phyloP scores from a whole-genome alignment of 495 filamentous ascomycete species.

The Oidiodendron maius region DNA sequence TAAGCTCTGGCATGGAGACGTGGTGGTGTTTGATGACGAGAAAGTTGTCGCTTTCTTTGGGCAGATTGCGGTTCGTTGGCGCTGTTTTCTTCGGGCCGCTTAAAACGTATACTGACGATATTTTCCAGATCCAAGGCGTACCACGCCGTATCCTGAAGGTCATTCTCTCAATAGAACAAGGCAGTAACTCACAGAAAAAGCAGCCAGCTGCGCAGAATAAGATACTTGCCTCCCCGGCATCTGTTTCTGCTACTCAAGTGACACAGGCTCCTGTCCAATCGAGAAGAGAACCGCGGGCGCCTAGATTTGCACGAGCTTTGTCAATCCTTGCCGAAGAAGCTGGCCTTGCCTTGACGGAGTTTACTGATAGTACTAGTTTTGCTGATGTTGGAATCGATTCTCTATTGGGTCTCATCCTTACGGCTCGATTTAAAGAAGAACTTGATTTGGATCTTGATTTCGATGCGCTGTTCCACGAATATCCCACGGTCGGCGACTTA shows the following conservation, averaged over 20 bases:
- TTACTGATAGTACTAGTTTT: slow-evolving; percentile 48
- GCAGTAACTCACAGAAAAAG: too few relatives aligned
- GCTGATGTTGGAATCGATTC: slow-evolving; percentile 56
- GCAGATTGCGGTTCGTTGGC: slow-evolving; percentile 39
- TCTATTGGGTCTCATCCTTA: slow-evolving; percentile 49
- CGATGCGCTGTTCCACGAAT: not conserved
- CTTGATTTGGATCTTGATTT: slow-evolving; percentile 44
- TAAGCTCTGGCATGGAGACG: slow-evolving; percentile 49
- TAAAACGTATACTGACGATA: slow-evolving; percentile 38
- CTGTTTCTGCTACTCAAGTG: too few relatives aligned
- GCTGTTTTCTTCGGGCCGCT: slow-evolving; percentile 52
- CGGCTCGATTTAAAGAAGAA: slow-evolving; percentile 50
- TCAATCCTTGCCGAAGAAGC: slow-evolving; percentile 61
- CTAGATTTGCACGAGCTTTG: slow-evolving; percentile 41
- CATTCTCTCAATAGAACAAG: too few relatives aligned
- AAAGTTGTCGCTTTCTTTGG: slow-evolving; percentile 46
- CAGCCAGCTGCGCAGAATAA: too few relatives aligned
- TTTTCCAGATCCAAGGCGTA: slow-evolving; percentile 60
- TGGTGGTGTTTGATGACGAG: slow-evolving; percentile 58
- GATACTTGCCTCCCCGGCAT: too few relatives aligned
- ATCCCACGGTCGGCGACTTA: not conserved
- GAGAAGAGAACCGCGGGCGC: too few relatives aligned
- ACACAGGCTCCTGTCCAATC: too few relatives aligned
- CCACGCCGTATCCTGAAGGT: slow-evolving; percentile 59
- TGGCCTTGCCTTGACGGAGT: slow-evolving; percentile 54